Evolutionary conservation across 805 yeast species (phyloP).

Genomic region (Danielia oregonensis): DNA sequence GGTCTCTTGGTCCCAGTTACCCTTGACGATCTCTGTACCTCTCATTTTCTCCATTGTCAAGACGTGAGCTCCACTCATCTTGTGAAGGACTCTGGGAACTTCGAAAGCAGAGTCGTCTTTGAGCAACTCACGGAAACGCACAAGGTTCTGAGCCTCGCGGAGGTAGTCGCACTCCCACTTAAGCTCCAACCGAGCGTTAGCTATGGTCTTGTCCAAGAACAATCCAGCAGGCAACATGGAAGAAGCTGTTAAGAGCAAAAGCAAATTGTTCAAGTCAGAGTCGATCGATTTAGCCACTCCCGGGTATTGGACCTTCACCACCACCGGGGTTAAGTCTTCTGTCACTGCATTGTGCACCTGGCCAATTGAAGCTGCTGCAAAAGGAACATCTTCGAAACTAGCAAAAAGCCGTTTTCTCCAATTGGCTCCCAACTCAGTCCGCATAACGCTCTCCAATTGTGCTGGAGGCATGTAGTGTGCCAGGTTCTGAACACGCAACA

Average conservation of each 20-base stretch:
- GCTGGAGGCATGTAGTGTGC: constrained; percentile 97
- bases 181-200: constrained; percentile 86
- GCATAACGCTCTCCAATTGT: constrained; percentile 76
- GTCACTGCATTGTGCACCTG: constrained; percentile 88
- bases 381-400: constrained; percentile 79
- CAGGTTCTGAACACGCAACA: constrained; percentile 83
- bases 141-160: constrained; percentile 79
- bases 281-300: constrained; percentile 94
- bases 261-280: constrained; percentile 83
- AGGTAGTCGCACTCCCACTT: constrained; percentile 97
- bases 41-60: constrained; percentile 86
- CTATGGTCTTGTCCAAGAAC: constrained; percentile 86
- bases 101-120: constrained; percentile 56
- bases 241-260: constrained; percentile 81
- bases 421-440: constrained; percentile 65
- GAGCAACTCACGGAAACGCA: constrained; percentile 58
- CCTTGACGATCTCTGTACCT: constrained; percentile 79
- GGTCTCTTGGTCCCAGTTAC: constrained; percentile 68
- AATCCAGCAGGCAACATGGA: constrained; percentile 85
- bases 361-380: constrained; percentile 97
- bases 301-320: constrained; percentile 95
- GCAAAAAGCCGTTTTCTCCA: constrained; percentile 72
- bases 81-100: constrained; percentile 79
- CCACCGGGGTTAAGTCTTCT: constrained; percentile 67
- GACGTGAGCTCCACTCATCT: constrained; percentile 75